These are phyloP conservation scores for Chytriomyces sp. DNA, from an alignment of 192 early-diverging fungal genomes.

Conservation along the genomic window DNA sequence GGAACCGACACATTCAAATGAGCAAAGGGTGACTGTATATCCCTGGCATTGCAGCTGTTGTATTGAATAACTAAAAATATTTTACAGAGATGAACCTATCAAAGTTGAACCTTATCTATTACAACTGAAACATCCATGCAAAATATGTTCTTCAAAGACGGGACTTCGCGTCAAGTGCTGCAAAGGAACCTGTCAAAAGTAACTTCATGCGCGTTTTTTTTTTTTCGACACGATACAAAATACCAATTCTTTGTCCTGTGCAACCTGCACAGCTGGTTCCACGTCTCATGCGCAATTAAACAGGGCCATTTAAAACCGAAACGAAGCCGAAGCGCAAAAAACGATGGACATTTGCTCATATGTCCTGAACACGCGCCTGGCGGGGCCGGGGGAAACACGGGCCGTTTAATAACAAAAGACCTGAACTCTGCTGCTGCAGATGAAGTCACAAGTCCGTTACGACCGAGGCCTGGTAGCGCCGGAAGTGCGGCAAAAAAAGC, in stretches of 20 bases:
- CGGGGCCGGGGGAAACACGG: no score
- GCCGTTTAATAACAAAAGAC: no score
- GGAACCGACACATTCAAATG: conserved; percentile 10
- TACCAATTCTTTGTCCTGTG: not conserved
- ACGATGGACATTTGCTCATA: not conserved
- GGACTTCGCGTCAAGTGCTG: conserved; percentile 20
- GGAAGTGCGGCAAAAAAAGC: conserved; percentile 1
- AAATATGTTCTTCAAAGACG: conserved; percentile 2
- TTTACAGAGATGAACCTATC: conserved; percentile 16
- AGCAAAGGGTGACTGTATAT: not conserved
- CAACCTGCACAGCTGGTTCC: not conserved
- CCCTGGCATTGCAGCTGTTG: not conserved
- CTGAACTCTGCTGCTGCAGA: no score
- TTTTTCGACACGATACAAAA: not conserved
- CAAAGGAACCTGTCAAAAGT: not conserved
- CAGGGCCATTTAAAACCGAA: conserved; percentile 7
- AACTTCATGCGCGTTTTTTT: not conserved
- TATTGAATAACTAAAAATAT: not conserved
- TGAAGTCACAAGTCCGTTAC: not conserved
- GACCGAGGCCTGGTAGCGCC: not conserved
- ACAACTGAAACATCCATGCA: conserved; percentile 5
- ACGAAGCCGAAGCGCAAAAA: not conserved
- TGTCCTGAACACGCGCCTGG: not conserved
- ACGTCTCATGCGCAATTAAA: conserved; percentile 23
- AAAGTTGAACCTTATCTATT: conserved; percentile 14